Conservation (phyloP, 108 stramenopile genomes). For the Cafeteria roenbergensis region DNA sequence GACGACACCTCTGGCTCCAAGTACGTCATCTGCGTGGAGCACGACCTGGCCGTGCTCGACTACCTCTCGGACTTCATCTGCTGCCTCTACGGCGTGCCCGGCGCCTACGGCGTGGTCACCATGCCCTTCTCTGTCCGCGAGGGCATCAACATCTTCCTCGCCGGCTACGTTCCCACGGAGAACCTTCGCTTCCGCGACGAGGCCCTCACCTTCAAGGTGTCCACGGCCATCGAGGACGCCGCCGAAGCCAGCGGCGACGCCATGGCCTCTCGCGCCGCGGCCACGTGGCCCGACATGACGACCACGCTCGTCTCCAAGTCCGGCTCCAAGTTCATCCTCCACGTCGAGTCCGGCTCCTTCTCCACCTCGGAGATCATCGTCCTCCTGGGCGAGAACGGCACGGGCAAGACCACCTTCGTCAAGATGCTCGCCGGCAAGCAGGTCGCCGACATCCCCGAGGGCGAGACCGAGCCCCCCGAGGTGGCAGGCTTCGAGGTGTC, state of each 20-base stretch:
- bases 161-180: slow-evolving; percentile 94
- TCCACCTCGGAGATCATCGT: slow-evolving; percentile 95
- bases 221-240: slow-evolving; percentile 32
- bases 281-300: slow-evolving; percentile 86
- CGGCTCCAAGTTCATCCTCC: slow-evolving; percentile 61
- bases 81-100: slow-evolving; percentile 82
- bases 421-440: slow-evolving; percentile 78
- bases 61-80: slow-evolving; percentile 95
- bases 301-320: slow-evolving; percentile 73
- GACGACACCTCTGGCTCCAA: no score
- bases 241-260: slow-evolving; percentile 49
- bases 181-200: slow-evolving; percentile 93
- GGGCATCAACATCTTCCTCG: slow-evolving; percentile 97
- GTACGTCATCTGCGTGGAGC: slow-evolving; percentile 92
- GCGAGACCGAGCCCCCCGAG: slow-evolving; percentile 36
- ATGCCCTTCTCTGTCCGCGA: slow-evolving; percentile 95
- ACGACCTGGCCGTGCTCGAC: slow-evolving; percentile 97
- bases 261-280: slow-evolving; percentile 41
- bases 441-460: slow-evolving; percentile 58
- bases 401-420: slow-evolving; percentile 53
- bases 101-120: slow-evolving; percentile 97
- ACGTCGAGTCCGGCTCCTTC: slow-evolving; percentile 79
- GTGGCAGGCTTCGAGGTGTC: slow-evolving; percentile 81
- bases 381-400: slow-evolving; percentile 81
- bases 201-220: slow-evolving; percentile 87